Evolutionary conservation across 805 yeast genomes (phyloP).

Genomic region (Ogataea trehaloabstinens): DNA sequence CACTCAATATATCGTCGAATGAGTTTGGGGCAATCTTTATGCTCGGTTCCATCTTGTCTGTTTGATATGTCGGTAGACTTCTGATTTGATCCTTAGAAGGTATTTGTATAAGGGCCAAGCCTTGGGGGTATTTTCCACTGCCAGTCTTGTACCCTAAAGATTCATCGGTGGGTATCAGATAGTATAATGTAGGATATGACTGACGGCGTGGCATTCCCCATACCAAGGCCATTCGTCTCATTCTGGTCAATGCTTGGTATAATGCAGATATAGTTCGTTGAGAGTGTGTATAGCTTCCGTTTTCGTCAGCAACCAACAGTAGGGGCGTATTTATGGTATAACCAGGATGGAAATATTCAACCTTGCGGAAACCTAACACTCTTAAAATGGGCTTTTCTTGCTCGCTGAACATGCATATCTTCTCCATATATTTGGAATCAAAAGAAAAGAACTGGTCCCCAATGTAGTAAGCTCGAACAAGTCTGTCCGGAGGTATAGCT

Average conservation of each 20-base stretch:
- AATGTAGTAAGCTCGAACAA: slow-evolving; percentile 39
- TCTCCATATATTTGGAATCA: slow-evolving; percentile 35
- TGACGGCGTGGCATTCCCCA: slow-evolving; percentile 64
- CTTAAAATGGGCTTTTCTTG: slow-evolving; percentile 49
- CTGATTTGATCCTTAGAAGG: slow-evolving; percentile 81
- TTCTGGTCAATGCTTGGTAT: slow-evolving; percentile 54
- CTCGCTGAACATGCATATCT: slow-evolving; percentile 34
- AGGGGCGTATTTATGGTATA: slow-evolving; percentile 54
- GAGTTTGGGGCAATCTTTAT: slow-evolving; percentile 14
- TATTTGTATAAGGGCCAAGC: slow-evolving; percentile 63
- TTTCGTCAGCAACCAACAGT: slow-evolving; percentile 66
- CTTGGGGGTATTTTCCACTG: slow-evolving; percentile 51
- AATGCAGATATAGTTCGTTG: slow-evolving; percentile 64
- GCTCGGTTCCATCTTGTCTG: slow-evolving; percentile 22
- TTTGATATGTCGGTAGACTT: slow-evolving; percentile 46
- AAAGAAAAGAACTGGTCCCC: slow-evolving; percentile 47
- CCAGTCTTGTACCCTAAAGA: slow-evolving; percentile 14
- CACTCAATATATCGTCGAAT: slow-evolving; percentile 23
- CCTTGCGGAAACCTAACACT: slow-evolving; percentile 64
- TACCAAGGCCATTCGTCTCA: slow-evolving; percentile 58
- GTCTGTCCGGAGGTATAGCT: slow-evolving; percentile 28
- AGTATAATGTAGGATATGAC: slow-evolving; percentile 55
- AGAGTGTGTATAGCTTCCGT: slow-evolving; percentile 59
- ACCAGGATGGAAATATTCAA: slow-evolving; percentile 43
- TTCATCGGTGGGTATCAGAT: slow-evolving; percentile 53